These are phyloP conservation scores for Argentina anserina DNA, from an alignment of 306 rosid species.

Conservation along the genomic window DNA sequence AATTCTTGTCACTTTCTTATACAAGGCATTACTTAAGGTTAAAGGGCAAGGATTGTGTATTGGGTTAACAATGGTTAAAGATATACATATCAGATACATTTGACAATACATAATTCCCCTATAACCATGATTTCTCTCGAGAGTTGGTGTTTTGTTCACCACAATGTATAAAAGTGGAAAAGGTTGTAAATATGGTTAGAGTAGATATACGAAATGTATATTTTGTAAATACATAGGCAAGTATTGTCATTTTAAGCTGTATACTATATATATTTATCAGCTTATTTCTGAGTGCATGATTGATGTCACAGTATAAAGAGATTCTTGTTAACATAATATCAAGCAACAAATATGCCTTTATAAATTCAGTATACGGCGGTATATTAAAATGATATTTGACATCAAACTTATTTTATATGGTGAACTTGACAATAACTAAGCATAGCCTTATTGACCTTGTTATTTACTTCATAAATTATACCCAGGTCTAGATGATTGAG, in stretches of 20 bases:
- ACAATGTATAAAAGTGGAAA: not conserved
- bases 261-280: not conserved
- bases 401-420: not conserved
- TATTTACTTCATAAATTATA: not conserved
- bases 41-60: not conserved
- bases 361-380: not conserved
- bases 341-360: not conserved
- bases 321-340: not conserved
- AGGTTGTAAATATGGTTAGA: not conserved
- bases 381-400: not conserved
- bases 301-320: not conserved
- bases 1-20: not conserved
- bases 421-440: not conserved
- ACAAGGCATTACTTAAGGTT: not conserved
- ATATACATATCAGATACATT: not conserved
- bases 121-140: too few species aligned
- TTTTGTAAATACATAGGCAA: not conserved
- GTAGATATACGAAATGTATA: not conserved
- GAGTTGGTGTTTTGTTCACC: too few species aligned
- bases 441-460: conserved; percentile 13
- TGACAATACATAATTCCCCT: too few species aligned
- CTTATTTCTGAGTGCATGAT: not conserved
- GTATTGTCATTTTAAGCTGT: not conserved
- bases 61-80: not conserved
- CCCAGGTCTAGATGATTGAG: conserved; percentile 5